A percentile compares a stretch with the other conserved stretches of the same genome.
phyloP scores from a whole-genome alignment of 331 rosid species.

The Acacia pycnantha region DNA sequence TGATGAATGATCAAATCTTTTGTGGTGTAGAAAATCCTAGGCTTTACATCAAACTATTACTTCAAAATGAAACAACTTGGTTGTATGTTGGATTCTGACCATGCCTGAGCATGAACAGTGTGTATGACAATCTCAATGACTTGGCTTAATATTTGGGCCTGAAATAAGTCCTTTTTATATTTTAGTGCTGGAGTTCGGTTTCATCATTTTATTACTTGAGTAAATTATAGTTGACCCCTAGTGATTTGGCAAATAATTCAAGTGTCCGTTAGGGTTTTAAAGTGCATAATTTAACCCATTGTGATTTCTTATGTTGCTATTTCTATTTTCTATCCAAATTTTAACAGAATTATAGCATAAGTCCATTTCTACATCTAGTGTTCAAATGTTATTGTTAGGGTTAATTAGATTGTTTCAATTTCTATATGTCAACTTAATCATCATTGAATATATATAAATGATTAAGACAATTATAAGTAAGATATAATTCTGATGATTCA shows the following conservation, averaged over 20 bases:
- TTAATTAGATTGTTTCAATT: not conserved
- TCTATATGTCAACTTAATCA: not conserved
- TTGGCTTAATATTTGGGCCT: not conserved
- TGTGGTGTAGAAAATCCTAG: not conserved
- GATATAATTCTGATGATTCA: not conserved
- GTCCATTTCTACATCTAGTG: not conserved
- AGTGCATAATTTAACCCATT: not conserved
- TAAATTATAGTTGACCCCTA: not conserved
- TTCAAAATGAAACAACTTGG: not conserved
- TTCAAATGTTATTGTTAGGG: not conserved
- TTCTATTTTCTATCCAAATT: not conserved
- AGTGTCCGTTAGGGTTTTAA: not conserved
- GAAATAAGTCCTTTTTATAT: not conserved
- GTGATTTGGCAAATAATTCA: not conserved
- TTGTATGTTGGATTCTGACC: not conserved
- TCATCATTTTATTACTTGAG: not conserved
- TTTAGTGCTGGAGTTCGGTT: not conserved
- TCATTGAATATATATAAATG: not conserved
- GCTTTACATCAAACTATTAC: not conserved
- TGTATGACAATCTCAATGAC: not conserved
- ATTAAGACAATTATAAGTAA: not conserved
- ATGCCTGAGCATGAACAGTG: not conserved
- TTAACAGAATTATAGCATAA: not conserved
- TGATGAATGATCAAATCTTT: not conserved
- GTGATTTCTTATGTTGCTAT: not conserved